Base-by-base conservation (phyloP, 306 rosid species). In the Malus fusca region DNA sequence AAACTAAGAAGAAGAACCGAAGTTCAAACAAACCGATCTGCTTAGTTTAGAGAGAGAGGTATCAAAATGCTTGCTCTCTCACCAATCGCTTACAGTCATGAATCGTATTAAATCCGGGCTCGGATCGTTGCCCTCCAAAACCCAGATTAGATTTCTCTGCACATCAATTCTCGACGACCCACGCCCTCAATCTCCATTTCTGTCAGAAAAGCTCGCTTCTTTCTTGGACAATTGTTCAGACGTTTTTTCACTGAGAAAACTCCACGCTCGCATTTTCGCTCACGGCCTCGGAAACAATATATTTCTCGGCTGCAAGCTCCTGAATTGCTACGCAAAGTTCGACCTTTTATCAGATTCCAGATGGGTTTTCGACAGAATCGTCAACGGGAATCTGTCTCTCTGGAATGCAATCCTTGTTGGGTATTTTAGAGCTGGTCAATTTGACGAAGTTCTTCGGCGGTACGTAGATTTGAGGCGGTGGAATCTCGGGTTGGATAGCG, bases 401-500 rank as follows among this genome's bases (percentile, higher is more conserved):
- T 83, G 83, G 83, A 83, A 75, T 31, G 76, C 81, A 4, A 25
- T 79, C 31, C 64, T 83, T 75, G 76, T 75, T 72, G 81, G 81
- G 58, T 75, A 71, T 72, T 83, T 48, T 40, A 80, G 76, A 43
- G 44, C 69, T 2, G 68, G 83, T 37, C 75, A 79, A 21, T 75
- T 48, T 10, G 68, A 17, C 8, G 69, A 83, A 72, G 78, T 84
- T 73, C 63, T 82, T 73, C 40, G 68, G 56, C 77, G 71, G 66
- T 87, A 82, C 72, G 30, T 77, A 55, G 56, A 56, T 68, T 84
- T 79, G 75, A 84, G 72, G 77, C 64, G 58, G 30, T 25, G 42
- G 48, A 65, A 66, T 31, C 44, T 69, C 55, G 80, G 82, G 69
- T 72, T 87, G 64, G 75, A 68, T 66, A 74, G 80, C 33, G 52